A percentile compares a stretch with the other conserved stretches of the same genome.
These are phyloP conservation scores for Silene uniflora DNA, from an alignment of 148 eudicot species.

Conservation along the genomic window DNA sequence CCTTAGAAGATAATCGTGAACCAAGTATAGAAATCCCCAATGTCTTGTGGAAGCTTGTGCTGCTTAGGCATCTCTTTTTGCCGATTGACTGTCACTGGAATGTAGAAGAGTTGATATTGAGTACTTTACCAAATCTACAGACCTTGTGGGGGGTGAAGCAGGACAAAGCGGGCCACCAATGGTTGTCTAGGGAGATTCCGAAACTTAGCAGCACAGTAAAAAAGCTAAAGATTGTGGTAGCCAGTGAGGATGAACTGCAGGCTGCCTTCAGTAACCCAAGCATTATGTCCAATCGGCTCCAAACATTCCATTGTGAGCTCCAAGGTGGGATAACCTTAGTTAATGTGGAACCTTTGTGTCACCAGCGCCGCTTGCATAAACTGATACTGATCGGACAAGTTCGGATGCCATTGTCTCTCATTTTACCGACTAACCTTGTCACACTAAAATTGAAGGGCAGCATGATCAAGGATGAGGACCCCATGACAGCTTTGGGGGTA, in stretches of 20 bases:
- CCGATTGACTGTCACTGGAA: background rate
- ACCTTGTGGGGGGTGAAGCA: constrained; percentile 24
- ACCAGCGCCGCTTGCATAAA: no score
- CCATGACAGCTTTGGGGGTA: no score
- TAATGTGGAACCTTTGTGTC: no score
- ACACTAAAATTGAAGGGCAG: no score
- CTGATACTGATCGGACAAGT: no score
- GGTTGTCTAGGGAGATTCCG: constrained; percentile 19
- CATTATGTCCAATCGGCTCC: constrained; percentile 8
- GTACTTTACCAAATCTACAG: background rate
- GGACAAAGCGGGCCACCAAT: background rate
- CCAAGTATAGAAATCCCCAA: constrained; percentile 4
- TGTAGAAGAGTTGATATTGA: no score
- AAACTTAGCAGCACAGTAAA: background rate
- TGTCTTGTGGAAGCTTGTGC: background rate
- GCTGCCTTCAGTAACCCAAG: constrained; percentile 18
- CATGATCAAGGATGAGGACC: no score
- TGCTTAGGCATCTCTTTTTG: constrained; percentile 26
- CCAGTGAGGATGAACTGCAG: background rate
- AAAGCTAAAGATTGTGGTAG: background rate
- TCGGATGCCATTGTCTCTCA: no score
- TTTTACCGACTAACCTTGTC: no score
- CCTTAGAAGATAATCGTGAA: background rate
- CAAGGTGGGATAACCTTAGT: no score
- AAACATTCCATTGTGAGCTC: constrained; percentile 3